Conservation (phyloP, 257 asterid species). For the Datura wrightii region DNA sequence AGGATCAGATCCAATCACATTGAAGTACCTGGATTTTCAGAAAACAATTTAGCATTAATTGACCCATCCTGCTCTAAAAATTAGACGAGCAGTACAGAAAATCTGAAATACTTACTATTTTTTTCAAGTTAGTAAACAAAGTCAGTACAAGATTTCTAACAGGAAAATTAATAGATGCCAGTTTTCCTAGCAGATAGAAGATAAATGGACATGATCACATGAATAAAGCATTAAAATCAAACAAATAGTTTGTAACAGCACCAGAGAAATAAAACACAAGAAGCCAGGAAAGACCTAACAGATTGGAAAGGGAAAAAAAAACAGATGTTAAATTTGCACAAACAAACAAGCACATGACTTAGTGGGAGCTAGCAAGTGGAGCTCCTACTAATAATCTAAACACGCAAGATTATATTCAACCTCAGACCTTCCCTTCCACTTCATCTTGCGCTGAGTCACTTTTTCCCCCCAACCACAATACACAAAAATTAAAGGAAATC, state of each 20-base stretch:
- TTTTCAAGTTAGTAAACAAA: not conserved
- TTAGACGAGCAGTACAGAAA: not conserved
- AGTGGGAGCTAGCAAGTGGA: not conserved
- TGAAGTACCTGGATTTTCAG: constrained; percentile 50
- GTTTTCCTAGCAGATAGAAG: not conserved
- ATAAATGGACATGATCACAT: not conserved
- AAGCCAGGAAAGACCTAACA: not conserved
- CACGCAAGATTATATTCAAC: not conserved
- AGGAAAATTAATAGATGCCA: not conserved
- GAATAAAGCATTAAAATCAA: not conserved
- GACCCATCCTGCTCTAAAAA: constrained; percentile 10
- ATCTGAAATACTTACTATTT: not conserved
- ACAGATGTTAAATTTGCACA: not conserved
- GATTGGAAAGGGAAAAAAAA: not conserved
- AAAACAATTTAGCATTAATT: constrained; percentile 21
- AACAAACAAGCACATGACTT: not conserved
- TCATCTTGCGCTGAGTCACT: not conserved
- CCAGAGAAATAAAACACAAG: not conserved
- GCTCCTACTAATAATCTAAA: constrained; percentile 12
- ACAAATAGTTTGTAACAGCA: not conserved
- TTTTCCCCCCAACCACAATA: not conserved
- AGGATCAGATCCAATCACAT: constrained; percentile 75
- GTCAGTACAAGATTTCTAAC: not conserved
- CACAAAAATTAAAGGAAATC: not conserved
- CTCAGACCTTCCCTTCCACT: not conserved